phyloP scores from a whole-genome alignment of 225 moss, liverwort and hornwort genomes.

The Antitrichia curtipendula region DNA sequence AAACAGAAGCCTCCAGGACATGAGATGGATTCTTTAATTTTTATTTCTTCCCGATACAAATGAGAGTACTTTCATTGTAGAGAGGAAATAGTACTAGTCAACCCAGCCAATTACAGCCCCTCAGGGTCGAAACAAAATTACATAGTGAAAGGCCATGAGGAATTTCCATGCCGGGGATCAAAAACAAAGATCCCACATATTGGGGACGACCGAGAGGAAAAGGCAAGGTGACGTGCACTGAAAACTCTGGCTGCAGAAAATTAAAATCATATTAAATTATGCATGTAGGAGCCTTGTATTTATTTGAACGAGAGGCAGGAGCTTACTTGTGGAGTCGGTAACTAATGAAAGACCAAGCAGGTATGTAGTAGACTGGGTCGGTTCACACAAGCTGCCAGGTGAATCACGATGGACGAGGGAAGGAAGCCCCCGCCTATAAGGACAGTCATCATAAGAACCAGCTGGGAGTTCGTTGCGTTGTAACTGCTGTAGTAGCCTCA shows the following conservation, averaged over 20 bases:
- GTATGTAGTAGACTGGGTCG: background rate
- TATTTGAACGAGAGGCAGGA: background rate
- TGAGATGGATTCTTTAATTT: background rate
- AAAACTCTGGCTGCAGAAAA: background rate
- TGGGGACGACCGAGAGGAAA: background rate
- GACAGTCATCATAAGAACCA: conserved; percentile 26
- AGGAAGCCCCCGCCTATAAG: background rate
- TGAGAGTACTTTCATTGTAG: background rate
- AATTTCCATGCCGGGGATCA: background rate
- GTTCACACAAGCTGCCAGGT: background rate
- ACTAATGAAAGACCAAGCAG: conserved; percentile 7
- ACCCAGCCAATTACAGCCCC: background rate
- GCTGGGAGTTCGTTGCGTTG: conserved; percentile 34
- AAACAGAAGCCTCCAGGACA: background rate
- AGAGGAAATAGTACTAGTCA: background rate
- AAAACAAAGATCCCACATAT: conserved; percentile 3
- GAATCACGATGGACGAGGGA: background rate
- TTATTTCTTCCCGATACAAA: background rate
- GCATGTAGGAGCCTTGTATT: background rate
- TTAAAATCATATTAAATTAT: background rate
- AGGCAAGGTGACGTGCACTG: conserved; percentile 1
- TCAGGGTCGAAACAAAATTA: background rate
- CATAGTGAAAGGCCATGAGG: background rate
- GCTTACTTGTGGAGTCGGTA: conserved; percentile 20
- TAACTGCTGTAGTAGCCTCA: conserved; percentile 19